Evolutionary conservation across 2,329 filamentous ascomycete species (phyloP).

Genomic region (Geosmithia flava): DNA sequence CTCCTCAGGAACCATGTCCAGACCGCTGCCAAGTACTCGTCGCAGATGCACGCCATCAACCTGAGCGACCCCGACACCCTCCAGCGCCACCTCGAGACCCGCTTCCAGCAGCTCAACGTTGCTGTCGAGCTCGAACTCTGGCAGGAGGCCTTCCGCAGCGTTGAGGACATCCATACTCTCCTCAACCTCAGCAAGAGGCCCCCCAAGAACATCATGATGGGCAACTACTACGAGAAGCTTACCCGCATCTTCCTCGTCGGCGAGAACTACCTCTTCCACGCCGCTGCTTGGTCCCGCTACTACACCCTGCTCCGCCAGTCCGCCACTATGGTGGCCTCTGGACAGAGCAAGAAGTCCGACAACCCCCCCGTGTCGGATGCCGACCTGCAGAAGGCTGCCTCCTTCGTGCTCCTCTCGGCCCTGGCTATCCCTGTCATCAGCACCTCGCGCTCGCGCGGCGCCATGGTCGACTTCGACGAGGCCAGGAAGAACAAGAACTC

Average conservation of each 20-base stretch:
- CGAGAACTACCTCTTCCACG: conserved; percentile 99
- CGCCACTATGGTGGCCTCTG: conserved; percentile 66
- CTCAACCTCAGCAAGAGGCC: conserved; percentile 96
- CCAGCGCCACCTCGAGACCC: conserved; percentile 92
- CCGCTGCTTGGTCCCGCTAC: conserved; percentile 93
- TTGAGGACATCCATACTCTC: conserved; percentile 96
- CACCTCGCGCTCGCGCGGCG: conserved; percentile 89
- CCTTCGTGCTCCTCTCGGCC: conserved; percentile 88
- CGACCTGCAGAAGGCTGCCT: conserved; percentile 87
- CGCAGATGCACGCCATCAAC: conserved; percentile 99
- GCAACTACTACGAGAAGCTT: conserved; percentile 99
- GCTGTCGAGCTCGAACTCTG: conserved; percentile 95
- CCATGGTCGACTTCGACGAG: conserved; percentile 93
- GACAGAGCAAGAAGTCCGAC: conserved; percentile 85
- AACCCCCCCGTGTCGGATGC: conserved; percentile 82
- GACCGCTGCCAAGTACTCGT: conserved; percentile 97
- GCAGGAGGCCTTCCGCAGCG: conserved; percentile 98
- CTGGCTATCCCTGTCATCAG: conserved; percentile 99
- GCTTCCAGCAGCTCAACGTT: conserved; percentile 96
- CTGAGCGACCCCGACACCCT: conserved; percentile 94
- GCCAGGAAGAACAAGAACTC: conserved; percentile 98
- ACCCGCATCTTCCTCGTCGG: conserved; percentile 97
- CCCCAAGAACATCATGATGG: conserved; percentile 99
- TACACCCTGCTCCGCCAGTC: conserved; percentile 94
- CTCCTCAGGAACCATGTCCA: conserved; percentile 96